These are phyloP conservation scores for Cyberlindnera mississippiensis DNA, from an alignment of 805 yeast species.

Conservation along the genomic window DNA sequence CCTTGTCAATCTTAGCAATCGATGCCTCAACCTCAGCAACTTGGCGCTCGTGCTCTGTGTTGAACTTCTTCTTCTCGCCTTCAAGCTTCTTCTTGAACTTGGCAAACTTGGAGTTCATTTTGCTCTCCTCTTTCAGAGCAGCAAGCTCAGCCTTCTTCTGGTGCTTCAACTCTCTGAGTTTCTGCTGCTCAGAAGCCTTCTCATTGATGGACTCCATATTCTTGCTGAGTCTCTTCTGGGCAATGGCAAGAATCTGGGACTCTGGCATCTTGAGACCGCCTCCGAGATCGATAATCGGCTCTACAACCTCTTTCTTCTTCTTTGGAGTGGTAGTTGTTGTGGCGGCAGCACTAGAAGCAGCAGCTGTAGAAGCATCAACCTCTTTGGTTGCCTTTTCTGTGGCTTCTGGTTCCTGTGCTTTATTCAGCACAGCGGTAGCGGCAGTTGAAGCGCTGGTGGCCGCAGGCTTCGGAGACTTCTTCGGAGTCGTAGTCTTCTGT, in stretches of 20 bases:
- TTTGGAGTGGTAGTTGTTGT: conserved; percentile 3
- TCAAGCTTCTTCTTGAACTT: conserved; percentile 28
- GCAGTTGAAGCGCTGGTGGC: conserved; percentile 5
- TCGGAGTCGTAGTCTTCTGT: conserved; percentile 1
- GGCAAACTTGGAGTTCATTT: conserved; percentile 24
- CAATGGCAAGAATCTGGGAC: conserved; percentile 26
- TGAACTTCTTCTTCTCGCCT: conserved; percentile 19
- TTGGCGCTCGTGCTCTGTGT: conserved; percentile 14
- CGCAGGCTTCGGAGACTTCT: neutral
- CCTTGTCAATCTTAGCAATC: conserved; percentile 19
- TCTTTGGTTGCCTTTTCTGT: neutral
- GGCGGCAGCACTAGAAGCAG: conserved; percentile 5
- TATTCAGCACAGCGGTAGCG: conserved; percentile 6
- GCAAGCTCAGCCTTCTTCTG: conserved; percentile 26
- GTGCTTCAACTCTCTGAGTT: conserved; percentile 22
- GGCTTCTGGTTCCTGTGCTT: conserved; percentile 2
- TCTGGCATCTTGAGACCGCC: conserved; percentile 29
- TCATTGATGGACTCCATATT: conserved; percentile 20
- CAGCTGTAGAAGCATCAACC: conserved; percentile 5
- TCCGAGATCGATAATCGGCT: conserved; percentile 26
- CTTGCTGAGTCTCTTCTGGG: conserved; percentile 22
- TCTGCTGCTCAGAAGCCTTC: conserved; percentile 25
- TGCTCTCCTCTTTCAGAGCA: conserved; percentile 24
- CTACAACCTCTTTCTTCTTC: conserved; percentile 18
- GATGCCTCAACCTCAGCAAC: conserved; percentile 22